These are phyloP conservation scores for Leersia perrieri DNA, from an alignment of 176 grass and related monocot genomes.

Conservation along the genomic window DNA sequence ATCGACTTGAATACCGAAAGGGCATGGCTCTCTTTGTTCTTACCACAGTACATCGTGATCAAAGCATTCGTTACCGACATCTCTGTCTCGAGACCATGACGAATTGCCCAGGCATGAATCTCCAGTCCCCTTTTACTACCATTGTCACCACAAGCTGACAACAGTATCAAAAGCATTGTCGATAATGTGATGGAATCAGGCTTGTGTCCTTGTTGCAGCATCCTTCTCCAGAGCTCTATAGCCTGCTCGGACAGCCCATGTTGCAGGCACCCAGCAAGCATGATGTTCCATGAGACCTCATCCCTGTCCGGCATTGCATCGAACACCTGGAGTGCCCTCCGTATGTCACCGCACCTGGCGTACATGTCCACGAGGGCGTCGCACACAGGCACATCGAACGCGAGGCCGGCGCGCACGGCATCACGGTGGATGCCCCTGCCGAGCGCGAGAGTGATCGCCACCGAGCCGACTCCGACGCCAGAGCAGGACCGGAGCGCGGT, in stretches of 20 bases:
- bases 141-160: background rate
- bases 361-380: conserved; percentile 64
- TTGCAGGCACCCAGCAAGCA: conserved; percentile 44
- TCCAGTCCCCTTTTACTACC: conserved; percentile 29
- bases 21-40: conserved; percentile 24
- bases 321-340: conserved; percentile 39
- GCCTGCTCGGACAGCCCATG: conserved; percentile 41
- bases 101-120: conserved; percentile 66
- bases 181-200: conserved; percentile 30
- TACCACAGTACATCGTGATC: conserved; percentile 48
- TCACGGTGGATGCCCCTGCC: conserved; percentile 57
- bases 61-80: conserved; percentile 44
- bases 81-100: conserved; percentile 40
- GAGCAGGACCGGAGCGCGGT: conserved; percentile 53
- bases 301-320: conserved; percentile 41
- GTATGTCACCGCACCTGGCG: conserved; percentile 51
- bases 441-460: too few relatives aligned
- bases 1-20: conserved; percentile 40
- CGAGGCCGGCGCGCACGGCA: conserved; percentile 47
- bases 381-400: conserved; percentile 30
- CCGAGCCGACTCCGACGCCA: conserved; percentile 34
- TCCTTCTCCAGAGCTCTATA: conserved; percentile 31
- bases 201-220: conserved; percentile 36
- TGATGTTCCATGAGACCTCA: conserved; percentile 48
- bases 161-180: conserved; percentile 25